Conservation (phyloP, 208 protist genomes). For the Zelonia costaricensis region DNA sequence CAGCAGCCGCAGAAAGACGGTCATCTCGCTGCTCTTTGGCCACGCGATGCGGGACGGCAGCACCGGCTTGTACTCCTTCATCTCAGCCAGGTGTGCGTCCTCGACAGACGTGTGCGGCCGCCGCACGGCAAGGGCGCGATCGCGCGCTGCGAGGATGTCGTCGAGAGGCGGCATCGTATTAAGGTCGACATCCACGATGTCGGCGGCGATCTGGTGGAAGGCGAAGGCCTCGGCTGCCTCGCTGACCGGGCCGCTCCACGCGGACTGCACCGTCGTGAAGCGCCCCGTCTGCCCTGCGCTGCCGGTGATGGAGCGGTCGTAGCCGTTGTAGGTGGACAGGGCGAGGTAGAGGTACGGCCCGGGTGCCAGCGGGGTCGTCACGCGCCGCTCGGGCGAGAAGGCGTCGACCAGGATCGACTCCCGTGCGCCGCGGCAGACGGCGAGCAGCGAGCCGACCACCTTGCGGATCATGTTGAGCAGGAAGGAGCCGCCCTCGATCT, state of each 20-base stretch:
- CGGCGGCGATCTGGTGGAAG: conserved; percentile 32
- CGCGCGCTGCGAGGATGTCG: conserved; percentile 51
- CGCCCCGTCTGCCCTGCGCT: background rate
- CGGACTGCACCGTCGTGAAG: conserved; percentile 39
- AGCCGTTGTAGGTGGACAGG: conserved; percentile 67
- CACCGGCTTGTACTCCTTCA: conserved; percentile 65
- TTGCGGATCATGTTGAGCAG: conserved; percentile 92
- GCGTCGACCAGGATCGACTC: conserved; percentile 46
- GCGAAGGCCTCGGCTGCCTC: conserved; percentile 44
- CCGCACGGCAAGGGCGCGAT: conserved; percentile 26
- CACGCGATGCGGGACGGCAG: conserved; percentile 16
- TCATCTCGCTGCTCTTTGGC: conserved; percentile 64
- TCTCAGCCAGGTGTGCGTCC: conserved; percentile 53
- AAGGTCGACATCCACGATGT: conserved; percentile 73
- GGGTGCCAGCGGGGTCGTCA: conserved; percentile 69
- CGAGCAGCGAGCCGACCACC: conserved; percentile 70
- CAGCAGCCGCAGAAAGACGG: conserved; percentile 68
- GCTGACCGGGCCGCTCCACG: conserved; percentile 51
- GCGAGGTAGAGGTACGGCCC: conserved; percentile 71
- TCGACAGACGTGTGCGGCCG: conserved; percentile 43
- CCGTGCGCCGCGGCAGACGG: conserved; percentile 60
- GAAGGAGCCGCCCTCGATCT: conserved; percentile 86
- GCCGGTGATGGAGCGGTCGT: conserved; percentile 46
- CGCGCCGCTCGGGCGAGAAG: conserved; percentile 52
- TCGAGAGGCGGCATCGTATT: conserved; percentile 59